A percentile compares a stretch with the other conserved stretches of the same genome.
Conservation (phyloP, 139 green algal species). For the Tetradesmus obliquus region DNA sequence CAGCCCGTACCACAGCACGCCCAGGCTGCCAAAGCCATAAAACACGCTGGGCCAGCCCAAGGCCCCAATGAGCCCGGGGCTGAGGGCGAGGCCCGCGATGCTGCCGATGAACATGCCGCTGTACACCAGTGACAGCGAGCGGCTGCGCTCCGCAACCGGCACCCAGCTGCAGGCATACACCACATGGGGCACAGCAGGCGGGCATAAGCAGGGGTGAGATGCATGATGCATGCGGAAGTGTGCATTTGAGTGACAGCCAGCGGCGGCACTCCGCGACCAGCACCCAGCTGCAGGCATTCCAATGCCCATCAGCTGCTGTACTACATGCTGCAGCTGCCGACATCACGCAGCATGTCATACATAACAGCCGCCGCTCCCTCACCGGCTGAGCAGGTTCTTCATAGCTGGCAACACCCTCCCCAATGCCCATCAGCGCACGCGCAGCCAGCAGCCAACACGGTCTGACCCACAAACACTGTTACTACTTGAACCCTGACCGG, state of each 20-base stretch:
- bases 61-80: conserved; percentile 80
- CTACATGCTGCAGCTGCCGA: background rate
- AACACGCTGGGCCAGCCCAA: conserved; percentile 95
- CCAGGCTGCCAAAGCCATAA: conserved; percentile 92
- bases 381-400: too few species aligned
- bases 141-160: conserved; percentile 85
- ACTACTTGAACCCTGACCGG: conserved; percentile 58
- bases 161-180: conserved; percentile 81
- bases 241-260: conserved; percentile 86
- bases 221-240: conserved; percentile 94
- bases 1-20: conserved; percentile 78
- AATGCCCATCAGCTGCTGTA: conserved; percentile 87
- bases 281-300: conserved; percentile 86
- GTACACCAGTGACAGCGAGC: conserved; percentile 95
- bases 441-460: background rate
- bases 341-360: too few species aligned
- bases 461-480: background rate
- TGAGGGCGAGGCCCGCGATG: conserved; percentile 85
- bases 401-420: too few species aligned
- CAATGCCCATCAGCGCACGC: background rate
- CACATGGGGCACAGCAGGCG: background rate
- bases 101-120: conserved; percentile 96
- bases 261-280: conserved; percentile 87
- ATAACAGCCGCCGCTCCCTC: background rate
- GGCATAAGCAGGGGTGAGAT: conserved; percentile 26